Conservation (phyloP, 2,329 filamentous ascomycete species). For the Aphanocladium album region DNA sequence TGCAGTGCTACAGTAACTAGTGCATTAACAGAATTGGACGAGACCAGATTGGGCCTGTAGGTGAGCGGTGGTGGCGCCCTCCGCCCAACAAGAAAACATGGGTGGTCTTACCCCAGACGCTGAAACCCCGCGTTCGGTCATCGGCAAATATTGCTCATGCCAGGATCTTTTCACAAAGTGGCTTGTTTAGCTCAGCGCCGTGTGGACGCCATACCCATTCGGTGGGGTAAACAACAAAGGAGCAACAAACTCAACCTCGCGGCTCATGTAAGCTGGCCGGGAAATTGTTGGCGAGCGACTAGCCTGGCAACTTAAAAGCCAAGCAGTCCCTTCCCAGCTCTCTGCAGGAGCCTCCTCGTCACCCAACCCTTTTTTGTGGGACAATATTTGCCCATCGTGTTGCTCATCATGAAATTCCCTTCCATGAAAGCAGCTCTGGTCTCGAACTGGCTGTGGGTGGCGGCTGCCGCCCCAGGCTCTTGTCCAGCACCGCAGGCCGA, state of each 20-base stretch:
- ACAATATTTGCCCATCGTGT: neutral
- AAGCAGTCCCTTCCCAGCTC: too few species aligned
- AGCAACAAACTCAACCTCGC: too few species aligned
- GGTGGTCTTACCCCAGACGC: neutral
- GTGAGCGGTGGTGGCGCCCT: neutral
- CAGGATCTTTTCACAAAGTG: neutral
- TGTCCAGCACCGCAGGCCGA: constrained; percentile 5
- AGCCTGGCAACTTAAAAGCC: too few species aligned
- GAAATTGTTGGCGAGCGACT: neutral
- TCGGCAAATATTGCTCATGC: neutral
- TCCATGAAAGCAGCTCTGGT: neutral
- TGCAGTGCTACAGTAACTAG: neutral
- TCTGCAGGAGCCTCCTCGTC: too few species aligned
- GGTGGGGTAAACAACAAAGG: neutral
- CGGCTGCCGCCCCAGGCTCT: neutral
- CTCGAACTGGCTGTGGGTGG: neutral
- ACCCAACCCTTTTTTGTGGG: too few species aligned
- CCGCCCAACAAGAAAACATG: neutral
- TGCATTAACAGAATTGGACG: too few species aligned
- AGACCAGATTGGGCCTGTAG: neutral
- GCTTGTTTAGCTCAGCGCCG: neutral
- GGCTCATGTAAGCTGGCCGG: neutral
- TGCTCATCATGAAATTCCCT: neutral
- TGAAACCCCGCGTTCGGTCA: neutral
- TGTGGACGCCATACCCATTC: neutral